Conservation (phyloP, 305 asterid species). For the Euphrasia arctica region DNA sequence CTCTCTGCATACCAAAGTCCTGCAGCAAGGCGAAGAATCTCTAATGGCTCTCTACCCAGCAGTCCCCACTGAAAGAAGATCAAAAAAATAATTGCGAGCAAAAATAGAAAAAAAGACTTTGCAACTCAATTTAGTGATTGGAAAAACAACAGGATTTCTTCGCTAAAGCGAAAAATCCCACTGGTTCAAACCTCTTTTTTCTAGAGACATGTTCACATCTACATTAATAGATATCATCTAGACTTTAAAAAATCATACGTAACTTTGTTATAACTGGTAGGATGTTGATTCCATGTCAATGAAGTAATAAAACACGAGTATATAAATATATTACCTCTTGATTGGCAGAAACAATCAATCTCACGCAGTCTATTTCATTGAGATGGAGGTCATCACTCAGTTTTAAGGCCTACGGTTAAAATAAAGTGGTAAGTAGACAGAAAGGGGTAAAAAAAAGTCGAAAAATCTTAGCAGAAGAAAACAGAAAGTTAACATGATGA, state of each 20-base stretch:
- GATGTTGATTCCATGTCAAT: conserved; percentile 9
- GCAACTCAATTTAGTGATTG: conserved; percentile 22
- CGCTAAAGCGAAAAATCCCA: conserved; percentile 10
- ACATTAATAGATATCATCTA: conserved; percentile 3
- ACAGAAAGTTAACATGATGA: conserved; percentile 5
- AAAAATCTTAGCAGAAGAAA: conserved; percentile 10
- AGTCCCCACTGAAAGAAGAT: conserved; percentile 68
- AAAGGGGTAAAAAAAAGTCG: conserved; percentile 17
- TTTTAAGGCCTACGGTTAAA: conserved; percentile 62
- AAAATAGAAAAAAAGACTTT: conserved; percentile 13
- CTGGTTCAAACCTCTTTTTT: no score
- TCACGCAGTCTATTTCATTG: conserved; percentile 85
- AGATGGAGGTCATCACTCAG: conserved; percentile 97
- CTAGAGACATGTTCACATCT: conserved; percentile 14
- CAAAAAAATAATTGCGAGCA: conserved; percentile 19
- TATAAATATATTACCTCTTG: conserved; percentile 70
- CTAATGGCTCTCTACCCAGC: conserved; percentile 81
- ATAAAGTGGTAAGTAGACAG: conserved; percentile 22
- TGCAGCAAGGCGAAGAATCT: conserved; percentile 81
- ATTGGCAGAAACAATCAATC: conserved; percentile 78
- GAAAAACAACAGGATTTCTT: conserved; percentile 3
- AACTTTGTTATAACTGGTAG: conserved; percentile 8
- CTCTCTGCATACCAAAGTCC: conserved; percentile 98
- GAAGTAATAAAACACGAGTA: conserved; percentile 13
- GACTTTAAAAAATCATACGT: neutral